Conservation (phyloP, 2,329 filamentous ascomycete genomes). For the Nigrograna mackinnonii region DNA sequence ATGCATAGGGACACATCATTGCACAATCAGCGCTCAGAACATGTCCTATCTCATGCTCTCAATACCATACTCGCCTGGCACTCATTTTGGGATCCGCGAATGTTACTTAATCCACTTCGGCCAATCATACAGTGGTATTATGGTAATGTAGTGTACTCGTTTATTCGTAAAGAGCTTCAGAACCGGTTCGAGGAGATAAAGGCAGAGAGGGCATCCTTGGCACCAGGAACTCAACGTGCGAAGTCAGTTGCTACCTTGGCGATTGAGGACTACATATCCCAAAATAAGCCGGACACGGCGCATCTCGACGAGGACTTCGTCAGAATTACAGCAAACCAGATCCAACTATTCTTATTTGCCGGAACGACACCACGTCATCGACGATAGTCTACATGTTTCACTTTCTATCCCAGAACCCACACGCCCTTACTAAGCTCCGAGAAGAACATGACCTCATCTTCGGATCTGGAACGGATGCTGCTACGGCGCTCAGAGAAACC, state of each 20-base stretch:
- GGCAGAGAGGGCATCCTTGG: background rate
- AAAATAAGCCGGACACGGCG: conserved; percentile 1
- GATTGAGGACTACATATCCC: conserved; percentile 7
- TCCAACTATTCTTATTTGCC: conserved; percentile 26
- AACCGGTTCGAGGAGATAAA: conserved; percentile 9
- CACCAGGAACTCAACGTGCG: background rate
- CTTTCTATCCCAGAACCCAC: conserved; percentile 18
- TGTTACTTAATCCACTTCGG: conserved; percentile 10
- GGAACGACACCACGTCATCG: conserved; percentile 24
- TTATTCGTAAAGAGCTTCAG: conserved; percentile 9
- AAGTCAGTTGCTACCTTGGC: conserved; percentile 12
- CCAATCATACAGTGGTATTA: conserved; percentile 8
- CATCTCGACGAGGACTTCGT: conserved; percentile 19
- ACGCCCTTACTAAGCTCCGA: conserved; percentile 16
- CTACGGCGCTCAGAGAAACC: conserved; percentile 11
- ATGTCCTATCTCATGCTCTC: conserved; percentile 3
- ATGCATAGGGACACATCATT: conserved; percentile 4
- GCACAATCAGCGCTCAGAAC: conserved; percentile 8
- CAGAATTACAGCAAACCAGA: conserved; percentile 14
- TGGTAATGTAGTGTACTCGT: conserved; percentile 2
- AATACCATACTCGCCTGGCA: conserved; percentile 11
- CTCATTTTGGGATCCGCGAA: conserved; percentile 13
- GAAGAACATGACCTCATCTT: conserved; percentile 26
- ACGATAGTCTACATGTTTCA: conserved; percentile 24
- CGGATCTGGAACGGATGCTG: conserved; percentile 5